These are phyloP conservation scores for Termitomyces sp. DNA, from an alignment of 768 basidiomycete species.

Conservation along the genomic window DNA sequence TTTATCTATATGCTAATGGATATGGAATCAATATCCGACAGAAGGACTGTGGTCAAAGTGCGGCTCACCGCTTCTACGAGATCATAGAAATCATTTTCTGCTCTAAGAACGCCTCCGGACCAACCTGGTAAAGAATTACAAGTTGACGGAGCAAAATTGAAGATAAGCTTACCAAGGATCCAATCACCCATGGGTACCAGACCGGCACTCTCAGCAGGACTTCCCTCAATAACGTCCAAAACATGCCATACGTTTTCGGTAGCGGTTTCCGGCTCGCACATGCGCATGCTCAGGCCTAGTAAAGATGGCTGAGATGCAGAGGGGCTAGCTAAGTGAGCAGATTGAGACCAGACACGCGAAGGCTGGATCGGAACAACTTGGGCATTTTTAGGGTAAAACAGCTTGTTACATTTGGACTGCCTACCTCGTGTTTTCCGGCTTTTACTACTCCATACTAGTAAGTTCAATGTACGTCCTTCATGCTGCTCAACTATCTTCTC, in stretches of 20 bases:
- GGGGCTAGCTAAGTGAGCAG: conserved; percentile 32
- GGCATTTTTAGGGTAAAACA: conserved; percentile 7
- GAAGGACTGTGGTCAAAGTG: not conserved
- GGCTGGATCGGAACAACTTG: conserved; percentile 84
- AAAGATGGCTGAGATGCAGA: conserved; percentile 72
- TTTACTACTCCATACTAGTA: conserved; percentile 86
- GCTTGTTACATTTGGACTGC: conserved; percentile 16
- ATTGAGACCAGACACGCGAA: conserved; percentile 78
- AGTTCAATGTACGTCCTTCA: conserved; percentile 66
- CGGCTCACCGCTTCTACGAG: conserved; percentile 84
- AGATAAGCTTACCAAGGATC: conserved; percentile 38
- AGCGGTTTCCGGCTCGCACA: conserved; percentile 88
- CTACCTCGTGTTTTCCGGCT: conserved; percentile 67
- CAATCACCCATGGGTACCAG: conserved; percentile 85
- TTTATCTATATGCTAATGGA: conserved; percentile 82
- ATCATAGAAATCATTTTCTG: conserved; percentile 96
- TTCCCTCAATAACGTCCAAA: conserved; percentile 92
- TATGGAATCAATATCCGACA: conserved; percentile 2
- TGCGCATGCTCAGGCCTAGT: conserved; percentile 90
- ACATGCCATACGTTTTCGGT: conserved; percentile 98
- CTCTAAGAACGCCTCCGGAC: conserved; percentile 88
- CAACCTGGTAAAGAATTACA: conserved; percentile 68
- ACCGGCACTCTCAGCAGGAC: conserved; percentile 94
- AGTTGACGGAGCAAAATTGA: not conserved
- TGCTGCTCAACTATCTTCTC: conserved; percentile 83